Percentiles rank a stretch among this genome's conserved stretches.
Conservation (phyloP, 2,329 filamentous ascomycete species). For the Cladophialophora yegresii region DNA sequence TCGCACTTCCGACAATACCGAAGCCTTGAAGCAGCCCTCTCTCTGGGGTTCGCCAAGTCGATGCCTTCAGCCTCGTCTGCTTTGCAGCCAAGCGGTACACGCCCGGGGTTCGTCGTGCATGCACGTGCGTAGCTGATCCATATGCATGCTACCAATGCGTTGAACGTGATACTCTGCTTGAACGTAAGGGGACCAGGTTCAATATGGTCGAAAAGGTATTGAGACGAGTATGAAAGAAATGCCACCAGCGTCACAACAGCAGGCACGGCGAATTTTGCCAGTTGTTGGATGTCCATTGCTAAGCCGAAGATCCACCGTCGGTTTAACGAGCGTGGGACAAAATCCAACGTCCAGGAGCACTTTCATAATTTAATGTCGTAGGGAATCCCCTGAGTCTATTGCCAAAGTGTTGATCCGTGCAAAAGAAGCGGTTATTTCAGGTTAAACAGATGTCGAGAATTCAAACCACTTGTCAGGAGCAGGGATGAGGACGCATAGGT, state of each 20-base stretch:
- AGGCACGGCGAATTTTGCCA: constrained; percentile 53
- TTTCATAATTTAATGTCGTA: neutral
- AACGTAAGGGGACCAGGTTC: constrained; percentile 56
- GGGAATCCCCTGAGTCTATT: neutral
- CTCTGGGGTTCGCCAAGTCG: constrained; percentile 15
- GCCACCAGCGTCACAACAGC: constrained; percentile 57
- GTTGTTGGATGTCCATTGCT: constrained; percentile 17
- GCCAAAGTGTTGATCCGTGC: neutral
- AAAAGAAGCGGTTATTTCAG: neutral
- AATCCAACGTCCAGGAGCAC: neutral
- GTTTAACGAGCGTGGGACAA: neutral
- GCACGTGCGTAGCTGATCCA: constrained; percentile 61
- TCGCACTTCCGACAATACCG: constrained; percentile 65
- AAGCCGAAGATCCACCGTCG: neutral
- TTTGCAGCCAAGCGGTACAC: constrained; percentile 52
- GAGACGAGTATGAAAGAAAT: constrained; percentile 62
- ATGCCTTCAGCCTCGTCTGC: constrained; percentile 28
- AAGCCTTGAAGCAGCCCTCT: constrained; percentile 39
- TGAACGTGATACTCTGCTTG: constrained; percentile 52
- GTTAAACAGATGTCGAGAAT: neutral
- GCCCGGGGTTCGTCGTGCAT: constrained; percentile 62
- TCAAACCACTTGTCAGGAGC: neutral
- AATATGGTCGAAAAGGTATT: constrained; percentile 57
- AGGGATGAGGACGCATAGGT: neutral
- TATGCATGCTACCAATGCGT: constrained; percentile 56